Conservation (phyloP, 257 asterid species). For the Petrea volubilis region DNA sequence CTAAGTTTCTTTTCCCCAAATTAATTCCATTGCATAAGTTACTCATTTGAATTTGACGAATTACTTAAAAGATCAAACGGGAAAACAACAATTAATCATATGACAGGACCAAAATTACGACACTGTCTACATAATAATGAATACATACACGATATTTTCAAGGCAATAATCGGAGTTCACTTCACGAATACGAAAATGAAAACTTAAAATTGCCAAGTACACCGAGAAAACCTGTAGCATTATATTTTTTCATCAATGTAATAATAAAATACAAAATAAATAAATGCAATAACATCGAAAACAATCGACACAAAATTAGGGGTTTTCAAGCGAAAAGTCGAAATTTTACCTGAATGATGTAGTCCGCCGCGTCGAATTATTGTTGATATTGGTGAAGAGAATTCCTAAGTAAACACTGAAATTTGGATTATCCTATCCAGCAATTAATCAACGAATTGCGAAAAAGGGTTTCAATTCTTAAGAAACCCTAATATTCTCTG, state of each 20-base stretch:
- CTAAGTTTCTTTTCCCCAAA: too few species aligned
- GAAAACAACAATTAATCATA: not conserved
- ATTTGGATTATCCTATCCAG: not conserved
- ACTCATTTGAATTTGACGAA: not conserved
- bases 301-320: conserved; percentile 3
- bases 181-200: not conserved
- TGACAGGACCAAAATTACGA: not conserved
- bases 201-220: not conserved
- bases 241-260: not conserved
- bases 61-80: not conserved
- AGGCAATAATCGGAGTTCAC: not conserved
- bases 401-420: not conserved
- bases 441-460: not conserved
- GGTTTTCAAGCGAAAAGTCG: not conserved
- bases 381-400: not conserved
- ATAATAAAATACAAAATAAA: not conserved
- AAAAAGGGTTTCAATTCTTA: conserved; percentile 3
- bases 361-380: not conserved
- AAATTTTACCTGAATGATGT: conserved; percentile 5
- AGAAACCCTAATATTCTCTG: not conserved
- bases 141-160: not conserved
- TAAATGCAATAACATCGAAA: not conserved
- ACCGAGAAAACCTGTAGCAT: not conserved
- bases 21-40: not conserved
- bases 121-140: not conserved